Evolutionary conservation across 257 asterid species (phyloP).

Genomic region (Haberlea rhodopensis): DNA sequence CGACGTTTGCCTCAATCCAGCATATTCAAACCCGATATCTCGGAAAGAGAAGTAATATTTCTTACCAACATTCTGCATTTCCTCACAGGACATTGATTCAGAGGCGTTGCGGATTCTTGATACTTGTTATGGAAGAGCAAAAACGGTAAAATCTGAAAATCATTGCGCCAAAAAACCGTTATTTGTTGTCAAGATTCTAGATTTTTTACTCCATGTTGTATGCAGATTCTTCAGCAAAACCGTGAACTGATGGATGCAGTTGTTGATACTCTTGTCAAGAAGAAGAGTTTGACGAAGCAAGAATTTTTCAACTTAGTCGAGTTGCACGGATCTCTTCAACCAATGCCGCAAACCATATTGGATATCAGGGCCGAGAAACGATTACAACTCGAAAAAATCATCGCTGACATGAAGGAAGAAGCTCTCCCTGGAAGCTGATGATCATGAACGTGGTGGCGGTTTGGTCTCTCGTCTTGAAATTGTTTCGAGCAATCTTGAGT

Average conservation of each 20-base stretch:
- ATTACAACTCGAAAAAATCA: constrained; percentile 39
- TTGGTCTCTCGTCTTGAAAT: background rate
- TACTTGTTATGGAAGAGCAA: constrained; percentile 71
- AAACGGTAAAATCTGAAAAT: constrained; percentile 46
- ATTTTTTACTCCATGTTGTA: background rate
- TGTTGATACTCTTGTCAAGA: constrained; percentile 59
- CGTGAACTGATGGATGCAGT: constrained; percentile 68
- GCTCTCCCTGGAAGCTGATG: constrained; percentile 32
- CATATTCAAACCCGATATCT: background rate
- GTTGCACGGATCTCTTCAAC: constrained; percentile 62
- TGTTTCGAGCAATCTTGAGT: no score
- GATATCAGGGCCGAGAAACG: constrained; percentile 61
- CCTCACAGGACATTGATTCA: constrained; percentile 65
- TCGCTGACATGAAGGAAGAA: constrained; percentile 36
- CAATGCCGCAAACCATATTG: constrained; percentile 65
- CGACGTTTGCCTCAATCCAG: background rate
- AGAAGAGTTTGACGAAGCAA: constrained; percentile 74
- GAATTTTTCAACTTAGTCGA: constrained; percentile 68
- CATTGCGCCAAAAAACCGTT: background rate
- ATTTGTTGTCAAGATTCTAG: constrained; percentile 9
- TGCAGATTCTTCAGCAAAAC: constrained; percentile 71
- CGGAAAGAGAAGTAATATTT: no score
- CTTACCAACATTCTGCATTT: background rate
- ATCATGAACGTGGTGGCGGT: constrained; percentile 14
- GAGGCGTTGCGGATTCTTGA: constrained; percentile 69